Evolutionary conservation across 371 early-diverging fungal species (phyloP).

Genomic region (Chytridium lagenaria): DNA sequence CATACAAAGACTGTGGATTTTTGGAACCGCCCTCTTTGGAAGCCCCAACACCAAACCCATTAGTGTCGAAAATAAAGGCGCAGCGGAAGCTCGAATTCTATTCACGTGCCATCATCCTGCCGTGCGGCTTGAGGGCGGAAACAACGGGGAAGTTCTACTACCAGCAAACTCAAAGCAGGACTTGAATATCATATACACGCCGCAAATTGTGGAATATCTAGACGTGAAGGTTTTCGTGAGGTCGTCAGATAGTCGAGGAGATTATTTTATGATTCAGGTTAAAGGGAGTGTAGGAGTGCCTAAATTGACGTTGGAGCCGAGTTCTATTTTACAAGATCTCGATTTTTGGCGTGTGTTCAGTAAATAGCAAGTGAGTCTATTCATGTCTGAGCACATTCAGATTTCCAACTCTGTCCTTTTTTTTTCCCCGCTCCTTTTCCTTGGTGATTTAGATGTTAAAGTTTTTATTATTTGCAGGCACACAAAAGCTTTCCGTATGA

Average conservation of each 20-base stretch:
- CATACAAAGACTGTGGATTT: constrained; percentile 56
- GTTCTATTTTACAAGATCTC: constrained; percentile 39
- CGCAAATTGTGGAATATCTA: constrained; percentile 54
- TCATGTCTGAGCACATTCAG: no score
- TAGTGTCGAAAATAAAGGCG: constrained; percentile 57
- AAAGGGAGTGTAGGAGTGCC: constrained; percentile 62
- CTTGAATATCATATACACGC: constrained; percentile 52
- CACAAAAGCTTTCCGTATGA: constrained; percentile 51
- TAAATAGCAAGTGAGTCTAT: constrained; percentile 40
- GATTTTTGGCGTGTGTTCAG: constrained; percentile 63
- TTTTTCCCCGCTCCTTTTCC: no score
- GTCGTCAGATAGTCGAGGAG: constrained; percentile 60
- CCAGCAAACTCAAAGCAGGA: constrained; percentile 45
- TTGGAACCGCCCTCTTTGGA: constrained; percentile 58
- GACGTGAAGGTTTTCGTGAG: constrained; percentile 55
- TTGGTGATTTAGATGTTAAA: no score
- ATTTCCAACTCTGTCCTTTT: no score
- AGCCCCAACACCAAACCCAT: constrained; percentile 52
- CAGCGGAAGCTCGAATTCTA: constrained; percentile 56
- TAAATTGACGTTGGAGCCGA: constrained; percentile 50
- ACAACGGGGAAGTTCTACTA: constrained; percentile 37
- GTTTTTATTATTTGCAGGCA: constrained; percentile 3
- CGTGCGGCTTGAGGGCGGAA: constrained; percentile 45
- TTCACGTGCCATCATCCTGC: constrained; percentile 58
- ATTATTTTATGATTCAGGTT: constrained; percentile 56